Evolutionary conservation across 2,329 filamentous ascomycete genomes (phyloP).

Genomic region (Capronia coronata): DNA sequence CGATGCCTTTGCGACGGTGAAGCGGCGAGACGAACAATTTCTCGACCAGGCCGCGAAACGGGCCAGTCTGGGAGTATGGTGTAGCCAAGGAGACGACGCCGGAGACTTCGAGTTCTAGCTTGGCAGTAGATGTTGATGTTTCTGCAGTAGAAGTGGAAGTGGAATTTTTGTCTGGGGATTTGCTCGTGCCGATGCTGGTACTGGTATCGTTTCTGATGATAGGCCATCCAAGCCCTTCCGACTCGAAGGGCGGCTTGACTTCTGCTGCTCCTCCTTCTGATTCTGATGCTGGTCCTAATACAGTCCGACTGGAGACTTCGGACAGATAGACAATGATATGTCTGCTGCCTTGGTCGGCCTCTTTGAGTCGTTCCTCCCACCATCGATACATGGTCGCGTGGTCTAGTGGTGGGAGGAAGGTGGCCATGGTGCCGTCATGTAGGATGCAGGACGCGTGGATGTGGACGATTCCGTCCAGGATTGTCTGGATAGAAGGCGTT

Average conservation of each 20-base stretch:
- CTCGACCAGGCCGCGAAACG: slow-evolving; percentile 51
- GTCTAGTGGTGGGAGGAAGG: slow-evolving; percentile 55
- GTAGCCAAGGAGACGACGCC: slow-evolving; percentile 53
- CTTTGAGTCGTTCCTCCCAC: slow-evolving; percentile 51
- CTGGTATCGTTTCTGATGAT: slow-evolving; percentile 1
- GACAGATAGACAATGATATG: slow-evolving; percentile 50
- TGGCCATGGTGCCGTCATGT: slow-evolving; percentile 51
- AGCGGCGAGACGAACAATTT: slow-evolving; percentile 52
- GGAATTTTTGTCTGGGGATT: no score
- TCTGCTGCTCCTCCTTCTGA: no score
- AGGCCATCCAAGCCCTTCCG: slow-evolving; percentile 7
- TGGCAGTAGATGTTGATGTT: not conserved
- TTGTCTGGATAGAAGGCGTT: slow-evolving; percentile 5
- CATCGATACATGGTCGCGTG: slow-evolving; percentile 51
- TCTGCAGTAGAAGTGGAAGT: not conserved
- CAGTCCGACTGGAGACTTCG: slow-evolving; percentile 29
- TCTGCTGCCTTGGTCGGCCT: slow-evolving; percentile 42
- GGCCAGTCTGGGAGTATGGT: slow-evolving; percentile 51
- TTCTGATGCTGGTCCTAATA: slow-evolving; percentile 33
- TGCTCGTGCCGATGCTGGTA: slow-evolving; percentile 32
- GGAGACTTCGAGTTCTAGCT: slow-evolving; percentile 34
- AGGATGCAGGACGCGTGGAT: slow-evolving; percentile 56
- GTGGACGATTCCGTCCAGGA: slow-evolving; percentile 52
- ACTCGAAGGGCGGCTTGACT: slow-evolving; percentile 1
- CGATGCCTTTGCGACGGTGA: slow-evolving; percentile 48